Evolutionary conservation across 345 rosid species (phyloP), one percentile per base, ranked within the genome.

Genomic region (Luvunga scandens): DNA sequence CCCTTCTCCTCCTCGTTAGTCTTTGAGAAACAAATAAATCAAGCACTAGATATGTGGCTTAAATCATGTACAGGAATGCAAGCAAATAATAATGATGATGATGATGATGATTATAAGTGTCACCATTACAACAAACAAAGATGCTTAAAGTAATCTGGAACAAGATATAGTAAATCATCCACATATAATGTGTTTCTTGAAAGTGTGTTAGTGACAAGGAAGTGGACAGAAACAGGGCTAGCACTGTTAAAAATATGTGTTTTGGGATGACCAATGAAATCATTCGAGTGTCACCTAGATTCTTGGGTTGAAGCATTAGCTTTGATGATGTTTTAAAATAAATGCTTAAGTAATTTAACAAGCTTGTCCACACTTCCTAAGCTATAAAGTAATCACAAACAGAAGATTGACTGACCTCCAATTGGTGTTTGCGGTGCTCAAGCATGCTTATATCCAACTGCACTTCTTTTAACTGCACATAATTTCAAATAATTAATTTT

Each of bases 391-490:
- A 56, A 75, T 77, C 66, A 72, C 78, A 81, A 77, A 45, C 18
- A 45, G 76, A 70, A 82, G 18, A 81, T 33, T 39, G 73, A 77
- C 90, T 83, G 59, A 94, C 99, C 93, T 72, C 89, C 72, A 91
- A 66, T 73, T 88, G 89, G 74, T 65, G 77, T 85, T 86, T 94
- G 64, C 76, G 86, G 48, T 76, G 82, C 9, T 85, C 87, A 78
- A 92, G 95, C 71, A 48, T 64, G 77, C 75, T 78, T 80, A 94
- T 81, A 78, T 90, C 91, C 73, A 76, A 66, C 78, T 75, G 81
- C 77, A 86, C 84, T 63, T 90, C 92, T 83, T 86, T 90, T 72
- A 96, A 81, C 99, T 94, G 94, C 80, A 81, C 31, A 73, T 72
- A 67, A 39, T 80, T 80, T 75, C 73, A 57, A 75, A 82, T 50